Evolutionary conservation across 116 monocot genomes (phyloP).

Genomic region (Zostera marina): DNA sequence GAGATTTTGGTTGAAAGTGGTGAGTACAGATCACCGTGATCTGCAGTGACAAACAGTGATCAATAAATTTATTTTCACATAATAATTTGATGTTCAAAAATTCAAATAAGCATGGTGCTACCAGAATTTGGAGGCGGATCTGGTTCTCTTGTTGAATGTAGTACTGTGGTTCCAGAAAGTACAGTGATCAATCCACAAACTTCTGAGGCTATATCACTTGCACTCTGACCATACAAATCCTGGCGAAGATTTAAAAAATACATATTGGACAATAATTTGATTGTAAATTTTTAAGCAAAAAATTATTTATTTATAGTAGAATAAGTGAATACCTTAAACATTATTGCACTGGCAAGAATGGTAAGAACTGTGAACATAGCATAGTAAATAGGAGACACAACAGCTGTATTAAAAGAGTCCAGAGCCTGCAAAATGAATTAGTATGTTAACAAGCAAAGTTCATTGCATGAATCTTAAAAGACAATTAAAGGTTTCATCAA

Average conservation of each 20-base stretch:
- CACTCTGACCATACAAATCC: constrained; percentile 89
- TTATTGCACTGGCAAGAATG: constrained; percentile 85
- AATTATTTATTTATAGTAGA: neutral
- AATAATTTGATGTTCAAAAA: neutral
- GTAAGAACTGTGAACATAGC: constrained; percentile 92
- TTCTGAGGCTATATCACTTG: constrained; percentile 69
- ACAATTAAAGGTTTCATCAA: too few species aligned
- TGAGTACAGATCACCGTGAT: constrained; percentile 55
- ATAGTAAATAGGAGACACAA: constrained; percentile 90
- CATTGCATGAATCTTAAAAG: too few species aligned
- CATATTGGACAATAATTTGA: neutral
- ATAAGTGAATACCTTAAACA: constrained; percentile 66
- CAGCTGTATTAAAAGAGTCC: constrained; percentile 88
- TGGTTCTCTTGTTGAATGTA: constrained; percentile 71
- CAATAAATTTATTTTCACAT: neutral
- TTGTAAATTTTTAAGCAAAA: constrained; percentile 1
- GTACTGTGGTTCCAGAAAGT: constrained; percentile 63
- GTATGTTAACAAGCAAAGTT: neutral
- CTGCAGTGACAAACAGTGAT: neutral
- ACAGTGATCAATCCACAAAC: constrained; percentile 82
- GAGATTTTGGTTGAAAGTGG: constrained; percentile 65
- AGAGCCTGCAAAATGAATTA: constrained; percentile 39
- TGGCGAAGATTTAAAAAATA: constrained; percentile 3
- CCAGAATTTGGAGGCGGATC: constrained; percentile 33
- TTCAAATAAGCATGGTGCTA: constrained; percentile 7